These are phyloP conservation scores for Ensete ventricosum DNA, from an alignment of 176 grass and related monocot genomes.

Conservation along the genomic window DNA sequence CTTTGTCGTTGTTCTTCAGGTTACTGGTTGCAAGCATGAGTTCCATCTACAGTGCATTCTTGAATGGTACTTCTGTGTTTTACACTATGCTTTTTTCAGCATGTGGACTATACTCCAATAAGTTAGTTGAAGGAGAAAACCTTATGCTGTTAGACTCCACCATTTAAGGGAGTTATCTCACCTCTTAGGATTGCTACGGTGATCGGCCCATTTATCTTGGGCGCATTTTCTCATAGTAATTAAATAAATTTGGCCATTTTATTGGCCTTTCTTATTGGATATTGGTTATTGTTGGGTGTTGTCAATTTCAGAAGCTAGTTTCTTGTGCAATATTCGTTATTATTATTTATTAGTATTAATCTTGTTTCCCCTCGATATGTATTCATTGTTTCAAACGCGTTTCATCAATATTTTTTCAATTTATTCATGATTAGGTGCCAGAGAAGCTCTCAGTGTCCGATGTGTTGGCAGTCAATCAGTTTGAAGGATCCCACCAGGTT, in stretches of 20 bases:
- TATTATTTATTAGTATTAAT: slow-evolving; percentile 12
- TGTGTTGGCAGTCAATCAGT: slow-evolving; percentile 81
- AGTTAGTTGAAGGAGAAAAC: not conserved
- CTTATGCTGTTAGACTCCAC: too few relatives aligned
- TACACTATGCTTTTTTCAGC: not conserved
- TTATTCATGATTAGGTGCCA: slow-evolving; percentile 50
- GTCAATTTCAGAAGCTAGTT: not conserved
- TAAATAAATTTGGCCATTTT: not conserved
- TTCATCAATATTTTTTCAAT: not conserved
- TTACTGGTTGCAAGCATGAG: slow-evolving; percentile 90
- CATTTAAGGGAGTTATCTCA: not conserved
- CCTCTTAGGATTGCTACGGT: not conserved
- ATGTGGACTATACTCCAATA: not conserved
- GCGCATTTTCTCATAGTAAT: not conserved
- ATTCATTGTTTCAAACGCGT: not conserved
- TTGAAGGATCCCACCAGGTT: slow-evolving; percentile 88
- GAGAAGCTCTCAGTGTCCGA: slow-evolving; percentile 93
- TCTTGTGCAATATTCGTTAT: not conserved
- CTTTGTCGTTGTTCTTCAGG: slow-evolving; percentile 41
- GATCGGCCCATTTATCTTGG: not conserved
- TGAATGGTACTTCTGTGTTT: slow-evolving; percentile 56
- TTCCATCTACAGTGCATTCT: slow-evolving; percentile 99
- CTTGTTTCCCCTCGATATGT: not conserved
- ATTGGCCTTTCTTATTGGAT: not conserved
- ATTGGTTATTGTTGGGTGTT: too few relatives aligned